Evolutionary conservation across 2,329 filamentous ascomycete species (phyloP).

Genomic region (Calonectria hongkongensis): DNA sequence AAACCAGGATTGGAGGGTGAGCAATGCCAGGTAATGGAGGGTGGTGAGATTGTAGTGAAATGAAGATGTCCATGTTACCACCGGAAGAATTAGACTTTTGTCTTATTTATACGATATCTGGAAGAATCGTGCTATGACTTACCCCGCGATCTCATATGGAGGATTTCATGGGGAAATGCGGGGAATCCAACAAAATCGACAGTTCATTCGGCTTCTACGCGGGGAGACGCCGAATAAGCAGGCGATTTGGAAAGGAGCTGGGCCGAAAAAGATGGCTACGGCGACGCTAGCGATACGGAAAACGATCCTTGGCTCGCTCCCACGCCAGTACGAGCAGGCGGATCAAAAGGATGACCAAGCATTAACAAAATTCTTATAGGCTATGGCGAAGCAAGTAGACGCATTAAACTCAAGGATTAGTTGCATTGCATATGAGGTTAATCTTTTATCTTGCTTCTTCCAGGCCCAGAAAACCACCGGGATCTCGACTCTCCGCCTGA

Average conservation of each 20-base stretch:
- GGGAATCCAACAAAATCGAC: neutral
- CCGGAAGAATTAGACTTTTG: neutral
- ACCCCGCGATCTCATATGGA: neutral
- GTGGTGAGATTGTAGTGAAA: neutral
- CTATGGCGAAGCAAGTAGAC: too few relatives aligned
- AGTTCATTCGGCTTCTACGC: slow-evolving; percentile 12
- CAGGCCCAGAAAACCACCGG: too few relatives aligned
- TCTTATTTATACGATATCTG: slow-evolving; percentile 12
- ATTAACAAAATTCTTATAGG: neutral
- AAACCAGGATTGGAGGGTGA: too few relatives aligned
- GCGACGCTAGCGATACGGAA: neutral
- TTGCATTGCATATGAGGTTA: too few relatives aligned
- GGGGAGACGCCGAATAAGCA: slow-evolving; percentile 4
- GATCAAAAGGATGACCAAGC: too few relatives aligned
- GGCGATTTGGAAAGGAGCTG: neutral
- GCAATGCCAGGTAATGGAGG: too few relatives aligned
- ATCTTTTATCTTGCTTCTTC: too few relatives aligned
- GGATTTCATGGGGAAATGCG: slow-evolving; percentile 15
- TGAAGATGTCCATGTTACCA: neutral
- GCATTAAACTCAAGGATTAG: too few relatives aligned
- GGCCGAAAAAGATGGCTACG: neutral
- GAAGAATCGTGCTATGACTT: neutral
- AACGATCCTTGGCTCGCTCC: neutral
- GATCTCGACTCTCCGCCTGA: too few relatives aligned
- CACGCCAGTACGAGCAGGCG: neutral